Conservation (phyloP, 2,329 filamentous ascomycete species). For the Elsinoe necatrix region DNA sequence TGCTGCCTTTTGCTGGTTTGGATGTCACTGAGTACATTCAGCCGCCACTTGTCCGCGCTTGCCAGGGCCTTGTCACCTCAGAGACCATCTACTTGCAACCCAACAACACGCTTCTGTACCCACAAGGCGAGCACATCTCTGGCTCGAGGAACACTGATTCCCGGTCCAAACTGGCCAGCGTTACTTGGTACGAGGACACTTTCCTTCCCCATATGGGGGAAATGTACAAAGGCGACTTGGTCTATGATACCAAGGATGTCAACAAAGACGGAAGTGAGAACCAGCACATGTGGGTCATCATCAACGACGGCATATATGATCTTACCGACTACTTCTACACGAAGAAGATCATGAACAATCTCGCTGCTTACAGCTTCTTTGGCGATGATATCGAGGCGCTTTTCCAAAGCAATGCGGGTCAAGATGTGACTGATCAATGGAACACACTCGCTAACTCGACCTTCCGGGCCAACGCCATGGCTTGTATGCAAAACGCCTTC, state of each 20-base stretch:
- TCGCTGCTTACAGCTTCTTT: slow-evolving; percentile 60
- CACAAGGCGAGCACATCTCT: slow-evolving; percentile 55
- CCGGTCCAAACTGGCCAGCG: slow-evolving; percentile 48
- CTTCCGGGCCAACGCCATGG: slow-evolving; percentile 58
- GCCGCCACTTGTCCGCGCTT: slow-evolving; percentile 66
- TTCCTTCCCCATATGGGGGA: slow-evolving; percentile 76
- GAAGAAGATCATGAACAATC: slow-evolving; percentile 46
- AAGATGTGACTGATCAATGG: slow-evolving; percentile 63
- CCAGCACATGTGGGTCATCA: slow-evolving; percentile 69
- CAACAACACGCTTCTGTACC: slow-evolving; percentile 52
- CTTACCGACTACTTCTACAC: slow-evolving; percentile 88
- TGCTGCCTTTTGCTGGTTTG: slow-evolving; percentile 69
- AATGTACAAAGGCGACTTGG: slow-evolving; percentile 80
- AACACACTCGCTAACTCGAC: slow-evolving; percentile 28
- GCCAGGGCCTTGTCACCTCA: slow-evolving; percentile 60
- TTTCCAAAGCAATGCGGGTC: slow-evolving; percentile 67
- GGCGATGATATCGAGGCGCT: slow-evolving; percentile 58
- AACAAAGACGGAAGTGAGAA: slow-evolving; percentile 56
- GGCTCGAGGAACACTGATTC: slow-evolving; percentile 45
- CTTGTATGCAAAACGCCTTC: slow-evolving; percentile 76
- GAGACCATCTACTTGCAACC: slow-evolving; percentile 48
- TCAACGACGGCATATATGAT: slow-evolving; percentile 73
- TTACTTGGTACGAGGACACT: slow-evolving; percentile 65
- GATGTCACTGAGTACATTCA: slow-evolving; percentile 81
- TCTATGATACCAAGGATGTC: slow-evolving; percentile 56